Evolutionary conservation across 352 stramenopile genomes (phyloP).

Genomic region (Phytophthora podocarpi): DNA sequence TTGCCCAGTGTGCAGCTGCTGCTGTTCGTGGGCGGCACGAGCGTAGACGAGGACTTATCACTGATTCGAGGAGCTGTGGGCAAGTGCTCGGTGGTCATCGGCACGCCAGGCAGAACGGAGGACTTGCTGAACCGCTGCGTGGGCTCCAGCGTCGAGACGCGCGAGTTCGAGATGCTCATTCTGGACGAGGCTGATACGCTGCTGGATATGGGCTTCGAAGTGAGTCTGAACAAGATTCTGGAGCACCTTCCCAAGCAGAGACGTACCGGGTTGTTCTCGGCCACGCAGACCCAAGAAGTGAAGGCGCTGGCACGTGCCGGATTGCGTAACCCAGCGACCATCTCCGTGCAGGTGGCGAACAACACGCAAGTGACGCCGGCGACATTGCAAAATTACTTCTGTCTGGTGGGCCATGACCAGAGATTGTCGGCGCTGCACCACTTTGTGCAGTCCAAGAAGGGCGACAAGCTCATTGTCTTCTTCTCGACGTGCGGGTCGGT

Average conservation of each 20-base stretch:
- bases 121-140: constrained; percentile 89
- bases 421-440: constrained; percentile 93
- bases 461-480: constrained; percentile 97
- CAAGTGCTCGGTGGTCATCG: constrained; percentile 80
- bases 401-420: constrained; percentile 93
- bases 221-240: constrained; percentile 96
- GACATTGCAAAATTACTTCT: constrained; percentile 95
- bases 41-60: constrained; percentile 84
- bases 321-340: constrained; percentile 97
- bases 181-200: constrained; percentile 99
- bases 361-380: constrained; percentile 79
- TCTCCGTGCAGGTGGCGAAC: constrained; percentile 96
- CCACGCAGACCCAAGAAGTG: constrained; percentile 95
- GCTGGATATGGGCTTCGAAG: constrained; percentile 97
- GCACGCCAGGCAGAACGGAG: constrained; percentile 83
- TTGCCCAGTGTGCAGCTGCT: constrained; percentile 74
- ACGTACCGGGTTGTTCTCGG: constrained; percentile 93
- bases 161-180: constrained; percentile 97
- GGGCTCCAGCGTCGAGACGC: constrained; percentile 80
- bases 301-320: constrained; percentile 95
- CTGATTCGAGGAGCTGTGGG: constrained; percentile 61
- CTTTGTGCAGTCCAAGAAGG: constrained; percentile 92
- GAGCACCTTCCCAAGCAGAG: constrained; percentile 96
- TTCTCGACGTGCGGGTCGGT: constrained; percentile 98
- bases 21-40: constrained; percentile 92